Conservation (phyloP, 352 stramenopile species). For the Globisporangium sylvaticum region DNA sequence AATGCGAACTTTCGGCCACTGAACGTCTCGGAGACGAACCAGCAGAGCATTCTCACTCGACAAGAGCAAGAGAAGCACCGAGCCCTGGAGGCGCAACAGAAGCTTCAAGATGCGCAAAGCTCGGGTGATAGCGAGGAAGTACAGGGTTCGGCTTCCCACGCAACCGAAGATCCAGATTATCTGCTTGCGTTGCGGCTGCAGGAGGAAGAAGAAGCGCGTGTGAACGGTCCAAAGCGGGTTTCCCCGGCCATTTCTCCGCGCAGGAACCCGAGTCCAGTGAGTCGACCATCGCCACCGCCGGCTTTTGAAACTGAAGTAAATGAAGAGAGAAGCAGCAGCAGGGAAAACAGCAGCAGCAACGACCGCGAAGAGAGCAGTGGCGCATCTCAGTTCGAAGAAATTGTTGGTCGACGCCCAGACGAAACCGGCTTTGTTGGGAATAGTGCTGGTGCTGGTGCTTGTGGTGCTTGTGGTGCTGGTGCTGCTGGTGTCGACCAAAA, state of each 20-base stretch:
- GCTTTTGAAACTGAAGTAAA: constrained; percentile 7
- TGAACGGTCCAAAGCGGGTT: constrained; percentile 11
- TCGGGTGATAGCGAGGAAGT: background rate
- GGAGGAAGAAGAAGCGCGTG: constrained; percentile 64
- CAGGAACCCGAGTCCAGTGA: constrained; percentile 20
- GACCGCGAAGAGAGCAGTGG: constrained; percentile 4
- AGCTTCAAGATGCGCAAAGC: background rate
- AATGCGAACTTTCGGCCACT: constrained; percentile 62
- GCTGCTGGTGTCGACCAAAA: constrained; percentile 16
- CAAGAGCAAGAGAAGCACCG: constrained; percentile 42
- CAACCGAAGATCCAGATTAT: constrained; percentile 57
- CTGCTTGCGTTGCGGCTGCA: constrained; percentile 69
- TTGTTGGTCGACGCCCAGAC: background rate
- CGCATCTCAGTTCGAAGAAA: constrained; percentile 1
- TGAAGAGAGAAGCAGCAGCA: background rate
- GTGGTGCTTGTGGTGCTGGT: too few relatives aligned
- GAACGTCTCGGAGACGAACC: constrained; percentile 59
- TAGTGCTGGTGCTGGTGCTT: background rate
- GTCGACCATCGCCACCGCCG: background rate
- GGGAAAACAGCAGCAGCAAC: background rate
- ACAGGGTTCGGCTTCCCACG: background rate
- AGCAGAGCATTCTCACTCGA: constrained; percentile 62
- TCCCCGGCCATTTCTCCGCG: constrained; percentile 12
- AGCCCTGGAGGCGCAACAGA: constrained; percentile 13
- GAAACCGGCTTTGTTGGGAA: background rate